Evolutionary conservation across 495 filamentous ascomycete genomes (phyloP), one percentile per base, ranked within the genome.

Genomic region (Margaritispora aquatica): DNA sequence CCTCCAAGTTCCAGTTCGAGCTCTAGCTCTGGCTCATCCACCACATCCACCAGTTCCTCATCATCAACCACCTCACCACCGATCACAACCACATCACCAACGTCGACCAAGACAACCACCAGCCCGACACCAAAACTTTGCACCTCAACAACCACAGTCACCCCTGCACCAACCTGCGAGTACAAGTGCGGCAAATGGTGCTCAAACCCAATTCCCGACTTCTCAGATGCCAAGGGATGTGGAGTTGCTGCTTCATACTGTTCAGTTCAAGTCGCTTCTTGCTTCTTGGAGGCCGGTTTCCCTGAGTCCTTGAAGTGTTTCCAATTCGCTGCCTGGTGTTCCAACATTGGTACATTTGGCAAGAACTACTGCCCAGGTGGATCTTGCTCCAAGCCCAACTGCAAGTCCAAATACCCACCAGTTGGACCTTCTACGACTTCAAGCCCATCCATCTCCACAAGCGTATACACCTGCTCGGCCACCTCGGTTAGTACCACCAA

Each of bases 131-230:
- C 61, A 44, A 61, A 75, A 50, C 60, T 73, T 41, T 76, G 73
- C 63, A 71, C 69, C 3, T 54, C 56, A 27, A 63, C 60, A 34
- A 64, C 68, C 24, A 77, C 77, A 36, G 66, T 69, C 20, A 71
- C 72, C 21, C 66, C 72, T 36, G 70, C 73, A 1, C 61, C 76
- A 22, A 70, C 68, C 20, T 80, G 77, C 66, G 77, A 80, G 52
- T 79, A 77, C 66, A 69, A 72, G 56, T 74, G 75, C 62, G 77
- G 77, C 47, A 73, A 70, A 27, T 80, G 77, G 77, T 80, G 77
- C 68, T 74, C 74, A 17, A 65, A 65, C n/a, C 73, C 75, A 2
- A 54, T 80, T 11, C 77, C 77, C 26, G 58, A 69, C 61, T 80
- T 71, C 69, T 57, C 62, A 19, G 74, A 75, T 61, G 29, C 63